Percentiles rank a stretch among this genome's conserved stretches.
These are phyloP conservation scores for Tulasnella sp. DNA, from an alignment of 768 basidiomycete species.

Conservation along the genomic window DNA sequence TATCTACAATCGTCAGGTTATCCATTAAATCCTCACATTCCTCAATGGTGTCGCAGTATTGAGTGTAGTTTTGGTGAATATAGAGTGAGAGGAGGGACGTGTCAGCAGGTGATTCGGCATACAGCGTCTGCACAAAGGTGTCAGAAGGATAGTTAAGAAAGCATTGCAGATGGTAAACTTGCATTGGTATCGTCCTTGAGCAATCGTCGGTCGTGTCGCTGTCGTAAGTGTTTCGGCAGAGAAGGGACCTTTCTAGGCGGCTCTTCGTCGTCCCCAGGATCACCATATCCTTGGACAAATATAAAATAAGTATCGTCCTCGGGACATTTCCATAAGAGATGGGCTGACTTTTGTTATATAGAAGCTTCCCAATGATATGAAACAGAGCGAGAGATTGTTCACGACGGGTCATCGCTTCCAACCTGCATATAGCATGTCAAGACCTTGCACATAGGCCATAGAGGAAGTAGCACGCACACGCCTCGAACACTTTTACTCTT, in stretches of 20 bases:
- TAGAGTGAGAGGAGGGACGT: conserved; percentile 80
- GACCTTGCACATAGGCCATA: neutral
- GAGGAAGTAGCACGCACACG: conserved; percentile 2
- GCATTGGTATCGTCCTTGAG: conserved; percentile 26
- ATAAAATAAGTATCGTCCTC: neutral
- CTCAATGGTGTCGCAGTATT: conserved; percentile 68
- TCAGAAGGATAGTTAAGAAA: neutral
- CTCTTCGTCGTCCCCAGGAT: conserved; percentile 47
- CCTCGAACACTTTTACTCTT: conserved; percentile 24
- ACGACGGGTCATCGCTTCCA: conserved; percentile 66
- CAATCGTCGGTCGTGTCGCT: conserved; percentile 34
- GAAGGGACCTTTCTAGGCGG: conserved; percentile 26
- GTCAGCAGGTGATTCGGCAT: conserved; percentile 81
- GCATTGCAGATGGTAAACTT: neutral
- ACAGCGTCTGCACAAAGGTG: conserved; percentile 42
- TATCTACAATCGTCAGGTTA: conserved; percentile 66
- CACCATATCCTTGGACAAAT: conserved; percentile 50
- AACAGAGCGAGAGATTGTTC: conserved; percentile 84
- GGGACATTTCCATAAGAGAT: conserved; percentile 3
- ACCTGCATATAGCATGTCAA: conserved; percentile 22
- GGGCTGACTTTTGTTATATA: conserved; percentile 84
- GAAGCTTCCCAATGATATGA: conserved; percentile 81
- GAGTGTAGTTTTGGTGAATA: conserved; percentile 85
- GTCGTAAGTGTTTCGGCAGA: conserved; percentile 32
- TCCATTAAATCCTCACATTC: conserved; percentile 59